Conservation (phyloP, 1,284 basidiomycete genomes). For the Rhizoctonia solani region DNA sequence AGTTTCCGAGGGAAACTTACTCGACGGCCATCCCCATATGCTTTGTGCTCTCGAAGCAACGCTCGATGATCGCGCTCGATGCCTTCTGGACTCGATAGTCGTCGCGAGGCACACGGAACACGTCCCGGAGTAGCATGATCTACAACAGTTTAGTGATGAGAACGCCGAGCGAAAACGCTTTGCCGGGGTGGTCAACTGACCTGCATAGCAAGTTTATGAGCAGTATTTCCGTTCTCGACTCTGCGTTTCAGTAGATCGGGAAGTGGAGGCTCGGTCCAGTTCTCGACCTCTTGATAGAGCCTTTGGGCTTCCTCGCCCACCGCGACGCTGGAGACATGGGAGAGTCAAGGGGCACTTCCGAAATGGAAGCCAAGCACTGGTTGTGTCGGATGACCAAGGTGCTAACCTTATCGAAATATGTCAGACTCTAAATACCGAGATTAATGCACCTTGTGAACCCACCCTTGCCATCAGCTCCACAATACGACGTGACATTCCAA, state of each 20-base stretch:
- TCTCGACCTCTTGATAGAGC: conserved; percentile 44
- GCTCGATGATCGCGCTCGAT: conserved; percentile 43
- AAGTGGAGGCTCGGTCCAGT: conserved; percentile 45
- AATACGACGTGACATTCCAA: conserved; percentile 50
- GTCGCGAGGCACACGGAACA: conserved; percentile 48
- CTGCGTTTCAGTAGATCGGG: conserved; percentile 44
- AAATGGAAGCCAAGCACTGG: conserved; percentile 27
- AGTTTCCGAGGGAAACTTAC: conserved; percentile 40
- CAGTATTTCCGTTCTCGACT: conserved; percentile 49
- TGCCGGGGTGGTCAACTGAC: conserved; percentile 41
- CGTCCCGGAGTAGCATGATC: conserved; percentile 53
- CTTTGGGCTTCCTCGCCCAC: conserved; percentile 32
- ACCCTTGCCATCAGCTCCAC: conserved; percentile 46
- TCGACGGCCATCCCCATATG: conserved; percentile 46
- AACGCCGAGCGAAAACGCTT: background rate
- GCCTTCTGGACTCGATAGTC: conserved; percentile 50
- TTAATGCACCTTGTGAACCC: background rate
- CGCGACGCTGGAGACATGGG: conserved; percentile 20
- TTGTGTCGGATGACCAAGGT: conserved; percentile 34
- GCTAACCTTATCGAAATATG: conserved; percentile 36
- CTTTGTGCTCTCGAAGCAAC: conserved; percentile 45
- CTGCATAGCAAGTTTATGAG: conserved; percentile 50
- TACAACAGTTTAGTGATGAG: conserved; percentile 41
- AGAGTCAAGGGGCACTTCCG: conserved; percentile 30
- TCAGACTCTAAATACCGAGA: background rate